phyloP scores from a whole-genome alignment of 345 rosid genomes.

The Draba incana region DNA sequence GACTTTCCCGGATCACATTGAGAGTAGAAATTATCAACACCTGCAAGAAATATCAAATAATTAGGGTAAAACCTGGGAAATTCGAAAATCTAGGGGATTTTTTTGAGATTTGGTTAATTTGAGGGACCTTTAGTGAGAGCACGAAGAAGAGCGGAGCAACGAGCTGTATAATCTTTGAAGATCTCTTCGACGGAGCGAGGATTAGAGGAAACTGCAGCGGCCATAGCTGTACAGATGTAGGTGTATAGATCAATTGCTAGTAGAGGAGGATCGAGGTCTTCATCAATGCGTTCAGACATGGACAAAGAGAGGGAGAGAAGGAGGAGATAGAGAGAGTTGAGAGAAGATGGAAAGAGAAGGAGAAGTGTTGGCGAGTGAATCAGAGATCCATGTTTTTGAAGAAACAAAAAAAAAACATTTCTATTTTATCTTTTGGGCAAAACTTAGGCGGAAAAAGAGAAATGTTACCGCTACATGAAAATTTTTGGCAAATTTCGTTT shows the following conservation, averaged over 20 bases:
- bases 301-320: slow-evolving; percentile 16
- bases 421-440: too few species aligned
- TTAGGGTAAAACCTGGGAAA: too few species aligned
- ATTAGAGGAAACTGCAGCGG: slow-evolving; percentile 51
- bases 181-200: slow-evolving; percentile 97
- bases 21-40: slow-evolving; percentile 84
- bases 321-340: not conserved
- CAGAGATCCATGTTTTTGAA: too few species aligned
- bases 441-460: too few species aligned
- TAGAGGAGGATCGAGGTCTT: slow-evolving; percentile 37
- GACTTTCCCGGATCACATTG: slow-evolving; percentile 95
- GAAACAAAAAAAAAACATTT: too few species aligned
- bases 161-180: slow-evolving; percentile 80
- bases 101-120: too few species aligned
- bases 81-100: too few species aligned
- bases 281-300: slow-evolving; percentile 33
- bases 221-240: slow-evolving; percentile 35
- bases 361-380: not conserved
- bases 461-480: too few species aligned
- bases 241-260: slow-evolving; percentile 38
- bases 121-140: slow-evolving; percentile 81
- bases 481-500: too few species aligned
- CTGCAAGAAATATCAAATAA: slow-evolving; percentile 44
- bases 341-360: slow-evolving; percentile 28
- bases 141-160: slow-evolving; percentile 83